These are phyloP conservation scores for Euphorbia schlechtendalii DNA, from an alignment of 441 rosid genomes.

Conservation along the genomic window DNA sequence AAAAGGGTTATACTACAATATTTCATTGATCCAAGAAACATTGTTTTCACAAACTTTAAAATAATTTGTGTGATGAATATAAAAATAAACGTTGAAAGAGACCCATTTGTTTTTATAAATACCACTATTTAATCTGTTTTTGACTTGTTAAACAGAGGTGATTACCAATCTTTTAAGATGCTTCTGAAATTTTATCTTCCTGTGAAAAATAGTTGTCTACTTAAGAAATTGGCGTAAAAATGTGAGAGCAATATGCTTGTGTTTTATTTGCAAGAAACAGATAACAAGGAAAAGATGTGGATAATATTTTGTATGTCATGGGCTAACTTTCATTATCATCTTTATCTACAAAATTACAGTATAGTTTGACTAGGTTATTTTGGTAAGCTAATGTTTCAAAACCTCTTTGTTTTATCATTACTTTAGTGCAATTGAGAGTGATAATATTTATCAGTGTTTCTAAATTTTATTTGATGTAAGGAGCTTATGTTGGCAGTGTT, in stretches of 20 bases:
- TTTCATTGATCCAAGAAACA: not conserved
- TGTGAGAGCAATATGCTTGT: not conserved
- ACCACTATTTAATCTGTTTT: not conserved
- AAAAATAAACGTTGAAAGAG: not conserved
- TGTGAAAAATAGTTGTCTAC: not conserved
- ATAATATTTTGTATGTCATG: too few species aligned
- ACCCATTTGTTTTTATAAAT: not conserved
- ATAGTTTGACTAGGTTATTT: not conserved
- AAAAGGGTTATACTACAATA: not conserved
- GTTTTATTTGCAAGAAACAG: not conserved
- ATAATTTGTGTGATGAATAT: not conserved
- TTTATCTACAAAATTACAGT: not conserved
- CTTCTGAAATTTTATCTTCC: not conserved
- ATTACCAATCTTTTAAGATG: not conserved
- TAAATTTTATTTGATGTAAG: not conserved
- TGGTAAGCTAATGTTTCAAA: not conserved
- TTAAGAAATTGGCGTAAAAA: not conserved
- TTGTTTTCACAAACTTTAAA: not conserved
- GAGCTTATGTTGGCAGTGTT: not conserved
- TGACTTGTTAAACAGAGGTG: not conserved
- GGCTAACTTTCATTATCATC: too few species aligned
- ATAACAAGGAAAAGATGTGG: too few species aligned
- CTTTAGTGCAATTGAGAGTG: not conserved
- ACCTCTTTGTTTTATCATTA: not conserved
- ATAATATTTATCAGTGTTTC: not conserved